Percentiles rank a stretch among this genome's conserved stretches.
Conservation (phyloP, 73 alveolate genomes). For the Tetrahymena malaccensis region DNA sequence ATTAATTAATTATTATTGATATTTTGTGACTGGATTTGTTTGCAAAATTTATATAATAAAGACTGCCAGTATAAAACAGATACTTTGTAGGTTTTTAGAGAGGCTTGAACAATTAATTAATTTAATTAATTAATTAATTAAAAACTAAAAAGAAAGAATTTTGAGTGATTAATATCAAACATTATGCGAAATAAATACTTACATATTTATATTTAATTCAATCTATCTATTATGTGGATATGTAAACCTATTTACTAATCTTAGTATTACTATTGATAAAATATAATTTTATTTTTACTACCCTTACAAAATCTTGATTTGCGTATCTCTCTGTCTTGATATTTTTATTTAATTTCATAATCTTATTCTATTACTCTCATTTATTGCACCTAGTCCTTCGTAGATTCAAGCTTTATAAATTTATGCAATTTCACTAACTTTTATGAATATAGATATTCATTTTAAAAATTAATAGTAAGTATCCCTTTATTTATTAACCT, state of each 20-base stretch:
- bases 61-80: neutral
- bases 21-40: neutral
- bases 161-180: neutral
- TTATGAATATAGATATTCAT: neutral
- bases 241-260: neutral
- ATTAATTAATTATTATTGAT: neutral
- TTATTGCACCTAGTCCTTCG: too few species aligned
- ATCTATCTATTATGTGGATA: neutral
- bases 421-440: neutral
- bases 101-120: neutral
- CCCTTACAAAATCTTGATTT: too few species aligned
- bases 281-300: neutral
- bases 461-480: too few species aligned
- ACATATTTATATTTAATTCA: neutral
- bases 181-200: neutral
- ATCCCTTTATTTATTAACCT: neutral
- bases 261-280: neutral
- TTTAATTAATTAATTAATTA: neutral
- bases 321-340: neutral
- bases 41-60: neutral
- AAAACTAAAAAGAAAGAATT: neutral
- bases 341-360: too few species aligned
- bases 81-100: neutral
- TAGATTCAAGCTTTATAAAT: neutral
- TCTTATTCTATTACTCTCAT: neutral